Evolutionary conservation across 23 red algal species (phyloP).

Genomic region (Pyropia yezoensis): DNA sequence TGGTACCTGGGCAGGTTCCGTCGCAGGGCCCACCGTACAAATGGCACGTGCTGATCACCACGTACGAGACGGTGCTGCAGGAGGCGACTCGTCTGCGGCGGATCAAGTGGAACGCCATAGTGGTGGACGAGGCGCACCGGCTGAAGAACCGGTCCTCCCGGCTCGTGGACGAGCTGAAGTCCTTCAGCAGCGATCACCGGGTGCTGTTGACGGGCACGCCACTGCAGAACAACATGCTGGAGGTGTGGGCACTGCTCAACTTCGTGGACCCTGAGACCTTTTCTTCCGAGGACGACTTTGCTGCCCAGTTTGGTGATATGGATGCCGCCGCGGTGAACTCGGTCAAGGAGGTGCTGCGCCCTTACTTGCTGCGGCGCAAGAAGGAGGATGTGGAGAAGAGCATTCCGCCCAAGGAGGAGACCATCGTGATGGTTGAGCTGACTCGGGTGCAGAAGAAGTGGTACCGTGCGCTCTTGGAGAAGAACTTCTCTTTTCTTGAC

Average conservation of each 20-base stretch:
- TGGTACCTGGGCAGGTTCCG: not conserved
- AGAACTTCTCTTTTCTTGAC: conserved; percentile 54
- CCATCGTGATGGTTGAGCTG: conserved; percentile 50
- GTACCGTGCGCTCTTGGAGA: conserved; percentile 54
- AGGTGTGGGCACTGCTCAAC: conserved; percentile 55
- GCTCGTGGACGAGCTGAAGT: conserved; percentile 48
- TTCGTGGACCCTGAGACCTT: conserved; percentile 49
- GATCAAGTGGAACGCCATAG: conserved; percentile 35
- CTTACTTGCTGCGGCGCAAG: conserved; percentile 46
- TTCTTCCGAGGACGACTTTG: conserved; percentile 21
- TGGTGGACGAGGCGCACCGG: conserved; percentile 64
- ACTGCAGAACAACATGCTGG: conserved; percentile 52
- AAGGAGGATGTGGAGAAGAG: conserved; percentile 69
- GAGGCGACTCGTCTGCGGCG: conserved; percentile 24
- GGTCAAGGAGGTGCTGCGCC: conserved; percentile 33
- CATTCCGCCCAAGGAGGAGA: conserved; percentile 72
- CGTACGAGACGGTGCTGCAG: conserved; percentile 56
- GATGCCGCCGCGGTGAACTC: conserved; percentile 36
- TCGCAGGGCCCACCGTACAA: conserved; percentile 22
- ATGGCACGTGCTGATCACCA: conserved; percentile 50
- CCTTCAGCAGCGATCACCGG: conserved; percentile 32
- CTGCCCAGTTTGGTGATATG: conserved; percentile 37
- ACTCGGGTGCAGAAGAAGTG: conserved; percentile 67
- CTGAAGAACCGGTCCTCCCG: conserved; percentile 55
- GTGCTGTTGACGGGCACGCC: conserved; percentile 62